These are phyloP conservation scores for Balansia obtecta DNA, from an alignment of 2,329 filamentous ascomycete genomes.

Conservation along the genomic window DNA sequence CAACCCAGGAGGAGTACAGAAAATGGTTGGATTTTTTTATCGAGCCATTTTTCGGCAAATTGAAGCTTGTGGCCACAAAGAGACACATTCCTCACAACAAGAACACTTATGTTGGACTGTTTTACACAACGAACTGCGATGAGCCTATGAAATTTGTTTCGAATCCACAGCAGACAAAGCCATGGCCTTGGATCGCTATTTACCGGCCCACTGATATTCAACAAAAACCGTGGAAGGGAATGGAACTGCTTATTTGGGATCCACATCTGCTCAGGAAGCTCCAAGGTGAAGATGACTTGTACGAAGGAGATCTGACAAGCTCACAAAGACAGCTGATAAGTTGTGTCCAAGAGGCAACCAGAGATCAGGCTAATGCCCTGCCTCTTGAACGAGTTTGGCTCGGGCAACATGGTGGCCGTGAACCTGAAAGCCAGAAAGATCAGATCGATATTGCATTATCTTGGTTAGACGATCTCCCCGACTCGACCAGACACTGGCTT, in stretches of 20 bases:
- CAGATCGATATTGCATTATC: conserved; percentile 31
- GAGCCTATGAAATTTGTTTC: background rate
- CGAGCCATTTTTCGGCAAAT: background rate
- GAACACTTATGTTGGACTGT: conserved; percentile 27
- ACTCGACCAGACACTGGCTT: conserved; percentile 21
- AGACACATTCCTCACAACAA: background rate
- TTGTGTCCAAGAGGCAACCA: conserved; percentile 18
- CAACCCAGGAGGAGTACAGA: conserved; percentile 10
- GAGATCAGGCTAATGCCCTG: conserved; percentile 17
- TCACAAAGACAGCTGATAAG: conserved; percentile 34
- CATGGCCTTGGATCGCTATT: conserved; percentile 36
- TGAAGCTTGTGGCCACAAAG: background rate
- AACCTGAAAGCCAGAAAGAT: conserved; percentile 12
- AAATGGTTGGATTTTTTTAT: conserved; percentile 14
- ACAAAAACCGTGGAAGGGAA: conserved; percentile 15
- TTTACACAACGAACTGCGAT: conserved; percentile 25
- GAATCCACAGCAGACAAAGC: background rate
- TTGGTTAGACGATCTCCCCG: conserved; percentile 21
- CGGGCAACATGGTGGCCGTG: conserved; percentile 18
- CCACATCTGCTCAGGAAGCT: conserved; percentile 17
- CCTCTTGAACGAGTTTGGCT: conserved; percentile 33
- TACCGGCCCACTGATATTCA: conserved; percentile 32
- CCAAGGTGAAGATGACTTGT: conserved; percentile 8
- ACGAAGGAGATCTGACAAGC: conserved; percentile 25
- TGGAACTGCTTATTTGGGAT: conserved; percentile 46